Evolutionary conservation across 306 rosid species (phyloP).

Genomic region (Vachellia pachyceras): DNA sequence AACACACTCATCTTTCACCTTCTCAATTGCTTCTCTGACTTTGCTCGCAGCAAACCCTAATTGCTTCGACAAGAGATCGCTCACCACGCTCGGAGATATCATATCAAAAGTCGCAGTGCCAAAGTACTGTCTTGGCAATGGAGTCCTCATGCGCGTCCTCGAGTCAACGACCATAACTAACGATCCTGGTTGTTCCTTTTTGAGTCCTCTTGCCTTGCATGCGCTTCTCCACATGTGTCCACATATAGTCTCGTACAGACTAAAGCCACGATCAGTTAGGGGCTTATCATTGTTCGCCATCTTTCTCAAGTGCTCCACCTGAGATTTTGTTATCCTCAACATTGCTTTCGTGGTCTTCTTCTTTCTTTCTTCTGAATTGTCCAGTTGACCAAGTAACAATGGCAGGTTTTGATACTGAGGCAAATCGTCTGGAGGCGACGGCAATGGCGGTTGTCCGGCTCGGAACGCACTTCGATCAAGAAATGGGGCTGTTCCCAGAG

Average conservation of each 20-base stretch:
- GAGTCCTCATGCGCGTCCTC: slow-evolving; percentile 52
- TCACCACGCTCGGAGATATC: slow-evolving; percentile 43
- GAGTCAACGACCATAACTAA: slow-evolving; percentile 52
- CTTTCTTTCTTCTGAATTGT: slow-evolving; percentile 45
- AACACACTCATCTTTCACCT: slow-evolving; percentile 49
- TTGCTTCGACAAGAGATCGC: slow-evolving; percentile 56
- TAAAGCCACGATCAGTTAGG: slow-evolving; percentile 25
- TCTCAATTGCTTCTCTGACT: slow-evolving; percentile 60
- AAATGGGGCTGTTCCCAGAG: slow-evolving; percentile 46
- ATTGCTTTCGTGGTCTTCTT: slow-evolving; percentile 45
- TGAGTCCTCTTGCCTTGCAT: slow-evolving; percentile 51
- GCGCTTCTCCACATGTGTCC: slow-evolving; percentile 65
- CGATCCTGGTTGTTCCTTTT: slow-evolving; percentile 42
- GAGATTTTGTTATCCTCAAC: slow-evolving; percentile 46
- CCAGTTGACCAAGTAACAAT: not conserved
- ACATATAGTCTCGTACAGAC: slow-evolving; percentile 50
- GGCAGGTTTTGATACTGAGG: slow-evolving; percentile 44
- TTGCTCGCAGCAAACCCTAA: slow-evolving; percentile 59
- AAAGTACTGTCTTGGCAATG: slow-evolving; percentile 53
- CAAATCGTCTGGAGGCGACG: slow-evolving; percentile 1
- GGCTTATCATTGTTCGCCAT: slow-evolving; percentile 44
- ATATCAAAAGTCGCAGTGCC: slow-evolving; percentile 62
- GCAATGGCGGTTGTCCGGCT: slow-evolving; percentile 34
- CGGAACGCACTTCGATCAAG: slow-evolving; percentile 40
- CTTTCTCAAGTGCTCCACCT: slow-evolving; percentile 50